Evolutionary conservation across 768 basidiomycete species (phyloP), one percentile per base, ranked within the genome.

Genomic region (Naganishia antarctica): DNA sequence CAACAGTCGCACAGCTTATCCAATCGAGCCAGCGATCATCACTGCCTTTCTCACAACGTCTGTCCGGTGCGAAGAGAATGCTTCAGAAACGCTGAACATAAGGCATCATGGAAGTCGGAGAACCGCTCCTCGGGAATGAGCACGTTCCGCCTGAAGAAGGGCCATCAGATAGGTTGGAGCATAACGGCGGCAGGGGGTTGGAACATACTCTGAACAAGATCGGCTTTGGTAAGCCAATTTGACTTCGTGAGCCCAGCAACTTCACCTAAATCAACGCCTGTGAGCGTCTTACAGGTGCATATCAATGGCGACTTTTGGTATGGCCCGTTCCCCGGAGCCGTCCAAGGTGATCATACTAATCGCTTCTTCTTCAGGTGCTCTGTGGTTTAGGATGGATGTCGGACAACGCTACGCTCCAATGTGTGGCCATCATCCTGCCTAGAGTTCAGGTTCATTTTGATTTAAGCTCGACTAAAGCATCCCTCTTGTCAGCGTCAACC

Each of bases 401-500:
- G 43, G 76, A 77, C 66, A 77, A 77, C 46, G 75, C 76, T 3
- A 71, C 76, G 7, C 50, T 77, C 40, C 73, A 72, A 47, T 69
- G 37, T 13, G 79, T 88, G 4, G 89, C 94, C 26, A 90, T 98
- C 37, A 89, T 94, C 48, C 82, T 99, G n/a, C 94, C 94, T n/a
- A 82, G 94, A 49, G 87, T 99, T 25, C 94, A 97, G 74, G 85
- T 85, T 50, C 91, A 97, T 74, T 99, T 86, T 77, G 79, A 81
- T 70, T 84, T 92, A 83, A 71, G 74, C 12, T 87, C 91, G 74
- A 82, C 81, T 49, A 84, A 84, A 68, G 89, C 93, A 51, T 94
- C 92, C 25, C 75, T 82, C 0, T 79, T 97, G 15, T 93, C 91
- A 0, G 89, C 91, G 3, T 86, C 88, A 3, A 91, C 72, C 2